Conservation (phyloP, 176 grass and related monocot genomes). For the Cymbopogon citratus region DNA sequence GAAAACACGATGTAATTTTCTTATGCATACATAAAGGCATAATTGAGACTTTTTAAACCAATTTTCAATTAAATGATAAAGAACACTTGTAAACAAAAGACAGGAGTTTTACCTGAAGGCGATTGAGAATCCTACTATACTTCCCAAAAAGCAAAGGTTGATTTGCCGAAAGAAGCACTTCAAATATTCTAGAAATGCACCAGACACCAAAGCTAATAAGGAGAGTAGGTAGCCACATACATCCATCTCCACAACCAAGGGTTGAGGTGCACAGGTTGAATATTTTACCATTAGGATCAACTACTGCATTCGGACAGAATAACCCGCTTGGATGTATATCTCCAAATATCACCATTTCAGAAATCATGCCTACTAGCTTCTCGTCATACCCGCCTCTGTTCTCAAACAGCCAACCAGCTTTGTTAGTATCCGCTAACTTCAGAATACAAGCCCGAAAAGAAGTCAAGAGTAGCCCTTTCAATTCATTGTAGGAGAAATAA, state of each 20-base stretch:
- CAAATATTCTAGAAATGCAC: constrained; percentile 32
- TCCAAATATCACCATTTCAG: constrained; percentile 13
- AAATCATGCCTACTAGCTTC: neutral
- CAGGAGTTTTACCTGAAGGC: constrained; percentile 43
- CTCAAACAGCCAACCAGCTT: neutral
- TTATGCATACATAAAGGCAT: neutral
- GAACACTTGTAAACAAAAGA: neutral
- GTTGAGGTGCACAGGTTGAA: neutral
- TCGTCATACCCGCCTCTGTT: neutral
- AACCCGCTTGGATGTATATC: neutral
- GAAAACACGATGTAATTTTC: neutral
- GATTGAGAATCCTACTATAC: constrained; percentile 46
- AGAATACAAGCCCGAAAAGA: constrained; percentile 24
- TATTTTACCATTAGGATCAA: constrained; percentile 13
- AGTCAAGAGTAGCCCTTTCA: constrained; percentile 16
- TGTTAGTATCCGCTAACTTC: neutral
- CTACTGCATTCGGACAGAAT: neutral
- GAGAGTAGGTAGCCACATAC: constrained; percentile 23
- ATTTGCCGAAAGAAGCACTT: constrained; percentile 15
- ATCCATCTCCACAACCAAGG: constrained; percentile 34
- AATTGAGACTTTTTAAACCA: neutral
- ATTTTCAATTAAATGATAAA: neutral
- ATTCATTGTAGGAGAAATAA: constrained; percentile 17
- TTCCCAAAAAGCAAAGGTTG: constrained; percentile 25
- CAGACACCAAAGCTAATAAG: constrained; percentile 46